Conservation (phyloP, 768 basidiomycete genomes). For the Trametes cubensis region DNA sequence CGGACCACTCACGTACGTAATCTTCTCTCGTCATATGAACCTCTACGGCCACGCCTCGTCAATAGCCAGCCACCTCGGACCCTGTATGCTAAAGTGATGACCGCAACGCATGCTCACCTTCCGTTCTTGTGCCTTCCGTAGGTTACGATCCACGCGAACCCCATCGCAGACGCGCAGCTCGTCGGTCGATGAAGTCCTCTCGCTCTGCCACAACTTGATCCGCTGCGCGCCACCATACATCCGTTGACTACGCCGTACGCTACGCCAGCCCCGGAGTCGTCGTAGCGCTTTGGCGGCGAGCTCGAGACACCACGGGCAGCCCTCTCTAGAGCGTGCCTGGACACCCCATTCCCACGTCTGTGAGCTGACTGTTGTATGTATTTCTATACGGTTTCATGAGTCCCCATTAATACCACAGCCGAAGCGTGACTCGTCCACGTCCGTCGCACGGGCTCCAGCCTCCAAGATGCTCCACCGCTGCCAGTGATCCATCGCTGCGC, state of each 20-base stretch:
- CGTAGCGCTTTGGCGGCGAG: constrained; percentile 3
- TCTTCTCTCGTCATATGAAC: constrained; percentile 8
- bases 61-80: too few relatives aligned
- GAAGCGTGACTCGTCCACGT: too few relatives aligned
- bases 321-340: background rate
- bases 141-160: constrained; percentile 93
- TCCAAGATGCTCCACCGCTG: too few relatives aligned
- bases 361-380: constrained; percentile 2
- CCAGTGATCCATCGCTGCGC: too few relatives aligned
- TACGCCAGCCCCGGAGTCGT: background rate
- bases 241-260: background rate
- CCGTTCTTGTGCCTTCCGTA: constrained; percentile 34
- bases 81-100: too few relatives aligned
- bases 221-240: background rate
- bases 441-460: too few relatives aligned
- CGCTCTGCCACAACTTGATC: background rate
- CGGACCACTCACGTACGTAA: constrained; percentile 72
- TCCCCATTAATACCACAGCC: background rate
- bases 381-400: constrained; percentile 3
- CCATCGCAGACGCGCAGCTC: constrained; percentile 78
- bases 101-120: background rate
- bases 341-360: constrained; percentile 1
- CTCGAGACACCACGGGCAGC: background rate
- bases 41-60: background rate
- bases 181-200: background rate